Evolutionary conservation across 2,329 filamentous ascomycete species (phyloP).

Genomic region (Epichloe scottii): DNA sequence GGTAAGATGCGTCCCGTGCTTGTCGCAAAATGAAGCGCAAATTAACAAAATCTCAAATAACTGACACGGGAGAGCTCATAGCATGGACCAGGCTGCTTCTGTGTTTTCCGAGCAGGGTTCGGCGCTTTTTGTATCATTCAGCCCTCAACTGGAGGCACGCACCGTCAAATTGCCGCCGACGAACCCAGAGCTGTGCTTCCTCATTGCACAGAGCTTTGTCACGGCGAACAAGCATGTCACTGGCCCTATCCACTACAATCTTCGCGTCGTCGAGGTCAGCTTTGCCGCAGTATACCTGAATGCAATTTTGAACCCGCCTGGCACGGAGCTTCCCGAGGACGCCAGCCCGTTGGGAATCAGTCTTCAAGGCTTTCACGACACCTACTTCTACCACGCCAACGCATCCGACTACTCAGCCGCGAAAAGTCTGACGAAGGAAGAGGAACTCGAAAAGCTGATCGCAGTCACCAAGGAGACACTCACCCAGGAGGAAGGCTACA

Average conservation of each 20-base stretch:
- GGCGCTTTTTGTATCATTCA: slow-evolving; percentile 83
- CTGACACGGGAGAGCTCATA: slow-evolving; percentile 18
- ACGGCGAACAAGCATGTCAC: slow-evolving; percentile 91
- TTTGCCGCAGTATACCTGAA: slow-evolving; percentile 65
- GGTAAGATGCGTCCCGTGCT: slow-evolving; percentile 36
- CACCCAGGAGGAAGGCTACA: slow-evolving; percentile 71
- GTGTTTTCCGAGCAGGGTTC: slow-evolving; percentile 82
- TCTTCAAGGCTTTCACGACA: slow-evolving; percentile 75
- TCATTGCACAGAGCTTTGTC: slow-evolving; percentile 91
- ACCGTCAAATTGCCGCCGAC: slow-evolving; percentile 75
- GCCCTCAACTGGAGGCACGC: slow-evolving; percentile 60
- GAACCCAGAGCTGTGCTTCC: slow-evolving; percentile 72
- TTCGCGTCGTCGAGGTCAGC: slow-evolving; percentile 90
- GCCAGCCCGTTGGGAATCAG: slow-evolving; percentile 71
- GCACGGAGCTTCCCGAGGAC: slow-evolving; percentile 57
- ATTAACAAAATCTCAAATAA: neutral
- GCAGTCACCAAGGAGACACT: slow-evolving; percentile 59
- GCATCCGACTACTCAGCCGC: slow-evolving; percentile 27
- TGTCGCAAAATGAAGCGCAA: neutral
- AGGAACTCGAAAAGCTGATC: slow-evolving; percentile 64
- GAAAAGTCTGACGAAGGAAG: slow-evolving; percentile 33
- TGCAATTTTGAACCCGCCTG: slow-evolving; percentile 41
- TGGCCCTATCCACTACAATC: slow-evolving; percentile 87
- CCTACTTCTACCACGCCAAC: slow-evolving; percentile 51
- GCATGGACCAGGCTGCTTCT: slow-evolving; percentile 95